phyloP scores from a whole-genome alignment of 805 yeast species.

The Kodamaea kaohsiungensis region DNA sequence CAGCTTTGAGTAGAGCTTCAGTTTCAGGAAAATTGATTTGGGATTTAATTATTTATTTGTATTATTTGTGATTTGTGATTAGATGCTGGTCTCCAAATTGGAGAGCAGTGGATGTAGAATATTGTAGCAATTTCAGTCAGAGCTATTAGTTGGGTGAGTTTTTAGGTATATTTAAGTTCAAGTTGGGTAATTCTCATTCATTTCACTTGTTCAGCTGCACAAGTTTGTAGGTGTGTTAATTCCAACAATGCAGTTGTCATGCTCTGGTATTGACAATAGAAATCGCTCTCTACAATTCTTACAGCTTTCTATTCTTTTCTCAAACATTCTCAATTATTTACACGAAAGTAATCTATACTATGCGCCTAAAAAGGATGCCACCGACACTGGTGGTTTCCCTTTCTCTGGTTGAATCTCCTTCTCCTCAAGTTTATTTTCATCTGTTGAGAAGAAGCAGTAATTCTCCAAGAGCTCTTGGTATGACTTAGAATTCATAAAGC shows the following conservation, averaged over 20 bases:
- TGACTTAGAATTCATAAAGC: constrained; percentile 45
- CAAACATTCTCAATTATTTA: background rate
- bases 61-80: background rate
- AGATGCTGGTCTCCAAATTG: too few relatives aligned
- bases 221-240: too few relatives aligned
- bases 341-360: background rate
- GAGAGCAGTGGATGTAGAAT: background rate
- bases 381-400: constrained; percentile 5
- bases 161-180: too few relatives aligned
- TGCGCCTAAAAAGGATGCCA: constrained; percentile 10
- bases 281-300: too few relatives aligned
- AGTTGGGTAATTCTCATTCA: too few relatives aligned
- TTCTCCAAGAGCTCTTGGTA: constrained; percentile 59
- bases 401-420: background rate
- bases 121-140: background rate
- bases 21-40: background rate
- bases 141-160: too few relatives aligned
- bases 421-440: constrained; percentile 16
- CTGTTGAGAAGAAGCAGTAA: constrained; percentile 47
- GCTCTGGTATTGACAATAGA: too few relatives aligned
- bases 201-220: too few relatives aligned
- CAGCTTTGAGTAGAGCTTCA: constrained; percentile 51
- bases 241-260: too few relatives aligned
- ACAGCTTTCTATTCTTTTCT: background rate
- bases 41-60: background rate